Percentiles rank a stretch among this genome's conserved stretches.
phyloP scores from a whole-genome alignment of 2,329 filamentous ascomycete genomes.

The Pyrenophora tritici-repentis region DNA sequence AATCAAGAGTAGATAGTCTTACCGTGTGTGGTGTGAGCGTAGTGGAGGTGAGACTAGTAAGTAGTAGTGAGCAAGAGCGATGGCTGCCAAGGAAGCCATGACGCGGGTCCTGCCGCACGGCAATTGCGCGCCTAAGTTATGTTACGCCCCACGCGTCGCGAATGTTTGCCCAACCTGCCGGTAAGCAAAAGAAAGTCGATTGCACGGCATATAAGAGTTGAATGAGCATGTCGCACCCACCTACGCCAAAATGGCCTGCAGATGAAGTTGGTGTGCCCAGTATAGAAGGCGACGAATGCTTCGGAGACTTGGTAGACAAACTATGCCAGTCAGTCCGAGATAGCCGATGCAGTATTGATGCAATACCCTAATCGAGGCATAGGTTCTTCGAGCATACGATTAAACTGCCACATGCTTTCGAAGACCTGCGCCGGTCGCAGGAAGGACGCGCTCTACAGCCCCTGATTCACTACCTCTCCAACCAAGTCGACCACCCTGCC shows the following conservation, averaged over 20 bases:
- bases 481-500: slow-evolving; percentile 68
- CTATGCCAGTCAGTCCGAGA: slow-evolving; percentile 54
- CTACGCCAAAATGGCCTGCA: slow-evolving; percentile 35
- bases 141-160: slow-evolving; percentile 15
- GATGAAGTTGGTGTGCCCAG: slow-evolving; percentile 56
- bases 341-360: slow-evolving; percentile 1
- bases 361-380: slow-evolving; percentile 21
- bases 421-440: slow-evolving; percentile 71
- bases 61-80: slow-evolving; percentile 3
- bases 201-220: slow-evolving; percentile 6
- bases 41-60: background rate
- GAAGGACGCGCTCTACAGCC: slow-evolving; percentile 62
- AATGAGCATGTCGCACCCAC: slow-evolving; percentile 35
- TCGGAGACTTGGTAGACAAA: slow-evolving; percentile 69
- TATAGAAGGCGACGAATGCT: slow-evolving; percentile 63
- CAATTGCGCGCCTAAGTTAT: slow-evolving; percentile 1
- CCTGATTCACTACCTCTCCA: slow-evolving; percentile 68
- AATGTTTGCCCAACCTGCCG: slow-evolving; percentile 3
- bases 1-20: too few species aligned
- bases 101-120: slow-evolving; percentile 11
- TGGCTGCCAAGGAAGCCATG: slow-evolving; percentile 27
- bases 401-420: slow-evolving; percentile 70
- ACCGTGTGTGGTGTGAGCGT: too few species aligned
- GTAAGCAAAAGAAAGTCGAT: slow-evolving; percentile 9
- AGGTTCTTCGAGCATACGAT: slow-evolving; percentile 61